phyloP scores from a whole-genome alignment of 192 early-diverging fungal species.

The Anaeromyces robustus region DNA sequence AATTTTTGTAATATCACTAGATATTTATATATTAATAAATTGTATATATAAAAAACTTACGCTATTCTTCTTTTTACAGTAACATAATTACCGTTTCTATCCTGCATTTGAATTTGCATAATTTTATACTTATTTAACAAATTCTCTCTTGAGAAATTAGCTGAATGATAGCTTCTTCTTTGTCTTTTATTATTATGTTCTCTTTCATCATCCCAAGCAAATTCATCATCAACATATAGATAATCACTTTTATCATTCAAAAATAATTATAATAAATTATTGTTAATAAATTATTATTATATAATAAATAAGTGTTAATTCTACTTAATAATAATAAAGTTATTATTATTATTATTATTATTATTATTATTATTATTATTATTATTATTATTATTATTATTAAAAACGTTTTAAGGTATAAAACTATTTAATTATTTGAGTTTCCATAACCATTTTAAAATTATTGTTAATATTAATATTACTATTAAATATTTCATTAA shows the following conservation, averaged over 20 bases:
- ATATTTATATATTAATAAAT: no score
- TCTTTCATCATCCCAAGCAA: conserved; percentile 46
- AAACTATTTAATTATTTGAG: no score
- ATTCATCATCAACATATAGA: conserved; percentile 63
- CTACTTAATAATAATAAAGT: no score
- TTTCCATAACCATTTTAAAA: no score
- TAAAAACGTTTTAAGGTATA: neutral
- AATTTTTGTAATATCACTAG: no score
- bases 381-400: neutral
- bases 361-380: no score
- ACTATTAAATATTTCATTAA: no score
- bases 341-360: no score
- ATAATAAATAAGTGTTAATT: neutral
- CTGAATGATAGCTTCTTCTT: conserved; percentile 11
- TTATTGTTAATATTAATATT: no score
- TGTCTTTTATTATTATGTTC: conserved; percentile 20
- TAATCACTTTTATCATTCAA: conserved; percentile 66
- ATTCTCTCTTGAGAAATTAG: conserved; percentile 38
- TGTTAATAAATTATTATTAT: no score
- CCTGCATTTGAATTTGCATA: conserved; percentile 74
- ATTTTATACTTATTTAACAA: conserved; percentile 70
- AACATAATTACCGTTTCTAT: conserved; percentile 68
- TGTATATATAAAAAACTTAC: no score
- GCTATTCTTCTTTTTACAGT: conserved; percentile 70
- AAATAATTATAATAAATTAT: no score